Evolutionary conservation across 306 rosid species (phyloP).

Genomic region (Gastrolobium villosum): DNA sequence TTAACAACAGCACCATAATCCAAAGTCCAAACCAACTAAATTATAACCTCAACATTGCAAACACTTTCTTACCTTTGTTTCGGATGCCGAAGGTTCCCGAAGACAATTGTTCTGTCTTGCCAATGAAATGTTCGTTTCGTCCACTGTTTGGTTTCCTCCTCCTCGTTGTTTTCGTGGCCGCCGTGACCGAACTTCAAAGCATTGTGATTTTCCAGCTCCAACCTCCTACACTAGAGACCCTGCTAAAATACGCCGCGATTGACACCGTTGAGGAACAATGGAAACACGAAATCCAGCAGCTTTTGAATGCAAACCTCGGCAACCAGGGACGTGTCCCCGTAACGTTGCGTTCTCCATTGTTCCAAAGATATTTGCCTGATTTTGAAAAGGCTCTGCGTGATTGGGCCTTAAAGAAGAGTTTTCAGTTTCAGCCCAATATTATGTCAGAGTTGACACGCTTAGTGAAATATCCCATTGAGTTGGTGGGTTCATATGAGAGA

Average conservation of each 20-base stretch:
- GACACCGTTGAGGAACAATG: constrained; percentile 55
- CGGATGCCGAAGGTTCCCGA: too few species aligned
- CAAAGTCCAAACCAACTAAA: too few species aligned
- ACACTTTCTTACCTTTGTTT: too few species aligned
- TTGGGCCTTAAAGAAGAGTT: constrained; percentile 62
- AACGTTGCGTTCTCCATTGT: constrained; percentile 59
- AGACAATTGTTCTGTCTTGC: neutral
- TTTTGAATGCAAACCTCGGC: constrained; percentile 59
- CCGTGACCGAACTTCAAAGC: constrained; percentile 51
- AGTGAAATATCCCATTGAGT: constrained; percentile 67
- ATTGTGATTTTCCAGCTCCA: constrained; percentile 47
- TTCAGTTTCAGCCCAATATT: constrained; percentile 60
- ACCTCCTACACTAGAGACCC: constrained; percentile 54
- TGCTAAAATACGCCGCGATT: constrained; percentile 60
- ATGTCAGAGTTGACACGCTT: constrained; percentile 69
- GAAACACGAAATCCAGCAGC: constrained; percentile 63
- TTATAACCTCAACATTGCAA: too few species aligned
- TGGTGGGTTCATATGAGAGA: too few species aligned
- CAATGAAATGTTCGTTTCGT: constrained; percentile 67
- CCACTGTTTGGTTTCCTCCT: constrained; percentile 59
- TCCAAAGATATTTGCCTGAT: constrained; percentile 62
- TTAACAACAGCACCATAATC: too few species aligned
- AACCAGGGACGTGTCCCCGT: constrained; percentile 51
- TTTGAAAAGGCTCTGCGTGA: constrained; percentile 53
- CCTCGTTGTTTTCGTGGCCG: constrained; percentile 53